Evolutionary conservation across 73 alveolate species (phyloP).

Genomic region (Uronychia setigera): DNA sequence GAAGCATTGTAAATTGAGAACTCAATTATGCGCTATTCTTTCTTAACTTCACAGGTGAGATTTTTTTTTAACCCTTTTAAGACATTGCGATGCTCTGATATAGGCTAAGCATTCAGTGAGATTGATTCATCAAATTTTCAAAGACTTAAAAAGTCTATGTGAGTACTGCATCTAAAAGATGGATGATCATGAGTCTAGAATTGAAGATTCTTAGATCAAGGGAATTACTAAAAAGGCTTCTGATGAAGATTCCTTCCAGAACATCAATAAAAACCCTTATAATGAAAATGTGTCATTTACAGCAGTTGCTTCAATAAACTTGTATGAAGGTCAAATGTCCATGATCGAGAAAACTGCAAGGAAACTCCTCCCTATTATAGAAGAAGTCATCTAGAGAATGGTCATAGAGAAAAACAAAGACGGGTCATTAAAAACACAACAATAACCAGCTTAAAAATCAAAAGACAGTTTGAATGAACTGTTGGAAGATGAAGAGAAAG

Average conservation of each 20-base stretch:
- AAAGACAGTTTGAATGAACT: not conserved
- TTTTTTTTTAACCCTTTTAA: not conserved
- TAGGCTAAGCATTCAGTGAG: not conserved
- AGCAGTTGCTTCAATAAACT: not conserved
- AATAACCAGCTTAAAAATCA: no score
- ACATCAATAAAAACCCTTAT: not conserved
- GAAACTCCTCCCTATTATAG: conserved; percentile 47
- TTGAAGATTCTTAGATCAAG: no score
- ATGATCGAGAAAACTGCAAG: conserved; percentile 61
- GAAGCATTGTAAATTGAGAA: conserved; percentile 27
- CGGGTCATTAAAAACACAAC: not conserved
- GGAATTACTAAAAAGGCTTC: not conserved
- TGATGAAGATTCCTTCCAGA: not conserved
- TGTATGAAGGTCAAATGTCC: not conserved
- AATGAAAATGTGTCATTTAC: not conserved
- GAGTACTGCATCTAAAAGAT: not conserved
- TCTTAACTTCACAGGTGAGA: conserved; percentile 30
- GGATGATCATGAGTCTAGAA: not conserved
- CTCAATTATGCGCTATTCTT: conserved; percentile 43
- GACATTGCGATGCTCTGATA: not conserved
- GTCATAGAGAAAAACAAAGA: conserved; percentile 38
- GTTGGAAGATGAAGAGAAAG: conserved; percentile 16
- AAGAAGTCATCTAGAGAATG: conserved; percentile 32
- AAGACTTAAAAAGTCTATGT: not conserved
- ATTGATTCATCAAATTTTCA: not conserved